Conservation (phyloP, 345 rosid genomes). For the Alliaria petiolata region DNA sequence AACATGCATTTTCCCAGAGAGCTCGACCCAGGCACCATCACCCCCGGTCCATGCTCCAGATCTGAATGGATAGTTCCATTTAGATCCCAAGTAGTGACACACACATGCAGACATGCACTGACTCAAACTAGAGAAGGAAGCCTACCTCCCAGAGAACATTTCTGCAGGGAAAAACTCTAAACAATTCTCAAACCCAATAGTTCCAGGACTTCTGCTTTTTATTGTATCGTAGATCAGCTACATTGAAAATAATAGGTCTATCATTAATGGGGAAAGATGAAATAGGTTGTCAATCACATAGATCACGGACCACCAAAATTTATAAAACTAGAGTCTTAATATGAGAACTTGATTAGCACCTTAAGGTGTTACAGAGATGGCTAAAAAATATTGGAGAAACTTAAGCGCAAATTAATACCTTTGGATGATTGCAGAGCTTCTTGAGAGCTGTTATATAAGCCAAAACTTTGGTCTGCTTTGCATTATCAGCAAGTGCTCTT, state of each 20-base stretch:
- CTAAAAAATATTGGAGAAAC: background rate
- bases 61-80: slow-evolving; percentile 37
- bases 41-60: slow-evolving; percentile 97
- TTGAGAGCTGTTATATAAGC: slow-evolving; percentile 98
- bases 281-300: background rate
- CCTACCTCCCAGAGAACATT: slow-evolving; percentile 95
- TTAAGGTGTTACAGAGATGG: slow-evolving; percentile 13
- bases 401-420: slow-evolving; percentile 44
- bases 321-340: background rate
- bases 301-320: background rate
- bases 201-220: slow-evolving; percentile 68
- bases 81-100: slow-evolving; percentile 19
- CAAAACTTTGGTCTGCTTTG: slow-evolving; percentile 85
- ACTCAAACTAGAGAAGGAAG: slow-evolving; percentile 6
- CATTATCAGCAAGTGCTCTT: slow-evolving; percentile 69
- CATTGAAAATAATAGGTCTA: slow-evolving; percentile 20
- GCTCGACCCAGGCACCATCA: slow-evolving; percentile 95
- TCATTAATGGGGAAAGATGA: background rate
- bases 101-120: slow-evolving; percentile 1
- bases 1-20: slow-evolving; percentile 98
- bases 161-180: slow-evolving; percentile 78
- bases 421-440: slow-evolving; percentile 99
- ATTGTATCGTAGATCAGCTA: slow-evolving; percentile 95
- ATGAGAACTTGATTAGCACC: slow-evolving; percentile 2
- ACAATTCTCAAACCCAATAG: slow-evolving; percentile 85